Conservation (phyloP, 108 stramenopile species). For the Skeletonema grethae region DNA sequence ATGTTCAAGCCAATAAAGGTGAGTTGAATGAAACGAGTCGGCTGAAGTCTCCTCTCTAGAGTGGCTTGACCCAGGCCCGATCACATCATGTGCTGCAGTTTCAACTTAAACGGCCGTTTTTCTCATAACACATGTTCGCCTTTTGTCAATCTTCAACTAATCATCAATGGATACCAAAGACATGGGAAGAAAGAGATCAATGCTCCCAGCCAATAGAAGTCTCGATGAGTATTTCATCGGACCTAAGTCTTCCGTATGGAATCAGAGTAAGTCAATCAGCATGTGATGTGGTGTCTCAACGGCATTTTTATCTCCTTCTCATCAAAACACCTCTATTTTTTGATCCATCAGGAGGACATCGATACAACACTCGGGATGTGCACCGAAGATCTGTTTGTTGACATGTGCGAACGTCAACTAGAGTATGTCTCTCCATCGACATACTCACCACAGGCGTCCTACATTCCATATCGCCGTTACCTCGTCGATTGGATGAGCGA, state of each 20-base stretch:
- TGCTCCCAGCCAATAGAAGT: constrained; percentile 38
- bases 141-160: not conserved
- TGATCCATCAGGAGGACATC: constrained; percentile 51
- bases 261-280: constrained; percentile 55
- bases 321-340: constrained; percentile 4
- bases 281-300: not conserved
- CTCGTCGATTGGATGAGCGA: constrained; percentile 94
- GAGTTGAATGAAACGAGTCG: not conserved
- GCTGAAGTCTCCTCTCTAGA: not conserved
- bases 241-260: constrained; percentile 69
- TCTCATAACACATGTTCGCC: not conserved
- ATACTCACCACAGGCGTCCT: constrained; percentile 72
- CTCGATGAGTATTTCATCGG: constrained; percentile 38
- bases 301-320: not conserved
- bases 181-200: constrained; percentile 56
- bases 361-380: constrained; percentile 70
- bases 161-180: constrained; percentile 11
- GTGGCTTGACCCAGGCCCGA: not conserved
- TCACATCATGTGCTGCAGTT: not conserved
- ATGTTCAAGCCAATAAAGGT: constrained; percentile 59
- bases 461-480: constrained; percentile 87
- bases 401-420: constrained; percentile 77
- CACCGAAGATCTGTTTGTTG: constrained; percentile 74
- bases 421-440: constrained; percentile 77
- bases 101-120: not conserved